Percentiles rank a stretch among this genome's conserved stretches.
These are phyloP conservation scores for Boehmeria nivea DNA, from an alignment of 306 rosid species.

Conservation along the genomic window DNA sequence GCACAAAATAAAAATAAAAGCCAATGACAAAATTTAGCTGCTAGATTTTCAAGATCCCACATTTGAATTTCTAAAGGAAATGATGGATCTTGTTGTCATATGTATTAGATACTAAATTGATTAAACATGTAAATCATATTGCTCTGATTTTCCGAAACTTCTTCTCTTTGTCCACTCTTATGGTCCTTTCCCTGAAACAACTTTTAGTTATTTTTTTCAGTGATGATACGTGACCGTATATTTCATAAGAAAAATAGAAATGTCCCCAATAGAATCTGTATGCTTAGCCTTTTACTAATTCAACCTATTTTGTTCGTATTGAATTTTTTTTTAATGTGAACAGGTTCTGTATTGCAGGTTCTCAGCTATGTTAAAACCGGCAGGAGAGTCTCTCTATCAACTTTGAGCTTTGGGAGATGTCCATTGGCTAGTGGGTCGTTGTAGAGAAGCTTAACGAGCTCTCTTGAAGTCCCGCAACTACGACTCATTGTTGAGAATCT, in stretches of 20 bases:
- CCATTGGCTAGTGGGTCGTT: no score
- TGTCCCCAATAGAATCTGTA: no score
- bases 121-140: no score
- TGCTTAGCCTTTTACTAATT: constrained; percentile 2
- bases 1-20: no score
- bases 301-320: background rate
- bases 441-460: constrained; percentile 16
- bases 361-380: constrained; percentile 23
- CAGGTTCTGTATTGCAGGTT: constrained; percentile 47
- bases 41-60: background rate
- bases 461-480: constrained; percentile 2
- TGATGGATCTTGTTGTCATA: no score
- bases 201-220: background rate
- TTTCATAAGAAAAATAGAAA: no score
- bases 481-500: constrained; percentile 6
- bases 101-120: no score
- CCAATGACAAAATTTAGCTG: background rate
- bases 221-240: background rate
- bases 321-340: constrained; percentile 17
- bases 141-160: background rate
- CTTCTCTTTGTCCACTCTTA: constrained; percentile 9
- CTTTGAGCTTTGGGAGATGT: constrained; percentile 19
- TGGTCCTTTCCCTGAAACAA: background rate
- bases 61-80: no score
- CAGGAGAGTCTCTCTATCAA: constrained; percentile 25